A percentile compares a stretch with the other conserved stretches of the same genome.
These are phyloP conservation scores for Leccinum subtestaceum DNA, from an alignment of 768 basidiomycete genomes.

Conservation along the genomic window DNA sequence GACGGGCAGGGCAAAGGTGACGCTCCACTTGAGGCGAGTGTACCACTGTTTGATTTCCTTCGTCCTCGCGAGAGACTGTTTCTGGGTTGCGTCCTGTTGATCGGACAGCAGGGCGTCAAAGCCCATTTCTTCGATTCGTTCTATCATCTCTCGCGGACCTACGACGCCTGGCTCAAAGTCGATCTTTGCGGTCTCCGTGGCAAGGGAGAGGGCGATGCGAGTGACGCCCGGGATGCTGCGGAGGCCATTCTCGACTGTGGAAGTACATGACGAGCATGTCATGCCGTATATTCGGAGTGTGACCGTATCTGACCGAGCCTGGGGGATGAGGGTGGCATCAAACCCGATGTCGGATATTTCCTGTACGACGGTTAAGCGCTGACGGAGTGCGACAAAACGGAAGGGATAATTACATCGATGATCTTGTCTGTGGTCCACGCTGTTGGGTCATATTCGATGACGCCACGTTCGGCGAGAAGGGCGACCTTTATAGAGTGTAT, in stretches of 20 bases:
- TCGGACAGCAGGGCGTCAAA: constrained; percentile 87
- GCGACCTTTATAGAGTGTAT: constrained; percentile 90
- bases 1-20: constrained; percentile 86
- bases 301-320: constrained; percentile 60
- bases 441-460: constrained; percentile 83
- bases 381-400: not conserved
- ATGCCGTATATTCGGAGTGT: constrained; percentile 86
- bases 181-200: constrained; percentile 72
- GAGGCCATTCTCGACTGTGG: constrained; percentile 71
- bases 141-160: constrained; percentile 85
- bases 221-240: constrained; percentile 68
- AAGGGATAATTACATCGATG: constrained; percentile 46
- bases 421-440: constrained; percentile 83
- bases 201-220: constrained; percentile 68
- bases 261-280: constrained; percentile 83
- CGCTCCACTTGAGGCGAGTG: constrained; percentile 67
- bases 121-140: constrained; percentile 82
- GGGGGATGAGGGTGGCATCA: constrained; percentile 76
- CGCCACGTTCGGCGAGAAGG: constrained; percentile 90
- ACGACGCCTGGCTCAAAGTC: constrained; percentile 71
- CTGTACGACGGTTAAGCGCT: constrained; percentile 37
- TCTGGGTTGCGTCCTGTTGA: constrained; percentile 77
- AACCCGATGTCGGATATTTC: constrained; percentile 94
- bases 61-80: constrained; percentile 79
- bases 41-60: constrained; percentile 94